Conservation (phyloP, 1,284 basidiomycete species). For the Porogramme epimiltina region DNA sequence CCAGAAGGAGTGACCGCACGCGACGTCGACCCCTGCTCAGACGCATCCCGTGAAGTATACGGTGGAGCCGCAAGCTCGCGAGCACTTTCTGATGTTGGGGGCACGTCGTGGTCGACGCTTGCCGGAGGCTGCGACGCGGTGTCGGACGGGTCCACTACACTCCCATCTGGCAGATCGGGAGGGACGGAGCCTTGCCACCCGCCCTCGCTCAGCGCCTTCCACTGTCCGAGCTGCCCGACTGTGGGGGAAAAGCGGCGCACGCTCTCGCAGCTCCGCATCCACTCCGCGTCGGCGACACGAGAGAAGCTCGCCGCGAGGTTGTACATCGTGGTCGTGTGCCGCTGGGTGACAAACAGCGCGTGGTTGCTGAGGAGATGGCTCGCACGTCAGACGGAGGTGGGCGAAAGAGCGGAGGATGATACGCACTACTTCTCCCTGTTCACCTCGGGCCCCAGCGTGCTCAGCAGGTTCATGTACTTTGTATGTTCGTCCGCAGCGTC, state of each 20-base stretch:
- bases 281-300: slow-evolving; percentile 75
- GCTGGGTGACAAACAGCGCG: slow-evolving; percentile 58
- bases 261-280: slow-evolving; percentile 70
- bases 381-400: neutral
- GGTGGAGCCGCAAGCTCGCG: slow-evolving; percentile 21
- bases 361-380: slow-evolving; percentile 64
- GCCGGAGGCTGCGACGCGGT: slow-evolving; percentile 6
- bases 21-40: slow-evolving; percentile 21
- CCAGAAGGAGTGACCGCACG: slow-evolving; percentile 24
- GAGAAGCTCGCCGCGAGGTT: slow-evolving; percentile 63
- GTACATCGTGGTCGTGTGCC: slow-evolving; percentile 59
- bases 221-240: slow-evolving; percentile 70
- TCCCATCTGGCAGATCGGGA: slow-evolving; percentile 48
- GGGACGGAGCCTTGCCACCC: slow-evolving; percentile 66
- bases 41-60: slow-evolving; percentile 26
- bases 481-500: slow-evolving; percentile 74
- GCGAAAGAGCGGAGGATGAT: neutral
- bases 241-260: slow-evolving; percentile 65
- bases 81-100: neutral
- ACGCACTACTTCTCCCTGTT: slow-evolving; percentile 77
- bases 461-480: slow-evolving; percentile 74
- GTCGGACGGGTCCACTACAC: slow-evolving; percentile 12
- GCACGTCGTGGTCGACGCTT: slow-evolving; percentile 6
- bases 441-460: slow-evolving; percentile 73
- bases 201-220: slow-evolving; percentile 72